A percentile compares a stretch with the other conserved stretches of the same genome.
Conservation (phyloP, 306 rosid species). For the Comarum palustre region DNA sequence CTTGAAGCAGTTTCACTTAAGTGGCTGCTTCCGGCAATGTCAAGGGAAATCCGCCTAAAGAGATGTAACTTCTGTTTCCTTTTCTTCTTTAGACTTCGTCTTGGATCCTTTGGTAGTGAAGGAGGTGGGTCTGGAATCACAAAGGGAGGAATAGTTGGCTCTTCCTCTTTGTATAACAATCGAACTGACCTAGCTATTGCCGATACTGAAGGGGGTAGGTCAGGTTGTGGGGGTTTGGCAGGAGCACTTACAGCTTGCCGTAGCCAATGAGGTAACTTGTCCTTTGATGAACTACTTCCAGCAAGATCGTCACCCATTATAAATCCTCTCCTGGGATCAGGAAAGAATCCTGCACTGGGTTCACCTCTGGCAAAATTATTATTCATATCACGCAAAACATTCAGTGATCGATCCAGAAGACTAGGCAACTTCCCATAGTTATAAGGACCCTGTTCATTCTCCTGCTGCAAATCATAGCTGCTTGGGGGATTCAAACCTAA, state of each 20-base stretch:
- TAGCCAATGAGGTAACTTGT: conserved; percentile 95
- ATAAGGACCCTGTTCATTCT: conserved; percentile 49
- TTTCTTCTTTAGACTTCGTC: conserved; percentile 63
- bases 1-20: conserved; percentile 55
- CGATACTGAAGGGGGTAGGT: conserved; percentile 84
- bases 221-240: conserved; percentile 61
- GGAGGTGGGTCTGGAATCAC: conserved; percentile 92
- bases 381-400: conserved; percentile 38
- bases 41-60: conserved; percentile 38
- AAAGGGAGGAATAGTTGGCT: conserved; percentile 83
- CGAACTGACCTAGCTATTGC: conserved; percentile 94
- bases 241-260: conserved; percentile 87
- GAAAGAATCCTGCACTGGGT: conserved; percentile 44
- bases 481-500: conserved; percentile 60
- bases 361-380: conserved; percentile 54
- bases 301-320: conserved; percentile 52
- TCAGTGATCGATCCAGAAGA: conserved; percentile 60
- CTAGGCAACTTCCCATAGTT: conserved; percentile 64
- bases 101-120: conserved; percentile 81
- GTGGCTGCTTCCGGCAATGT: conserved; percentile 29
- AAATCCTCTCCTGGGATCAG: conserved; percentile 47
- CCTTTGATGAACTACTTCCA: conserved; percentile 67
- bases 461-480: conserved; percentile 42
- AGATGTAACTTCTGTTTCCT: conserved; percentile 51
- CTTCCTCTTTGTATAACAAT: conserved; percentile 76